Evolutionary conservation across 768 basidiomycete species (phyloP).

Genomic region (Russula griseocarnosa): DNA sequence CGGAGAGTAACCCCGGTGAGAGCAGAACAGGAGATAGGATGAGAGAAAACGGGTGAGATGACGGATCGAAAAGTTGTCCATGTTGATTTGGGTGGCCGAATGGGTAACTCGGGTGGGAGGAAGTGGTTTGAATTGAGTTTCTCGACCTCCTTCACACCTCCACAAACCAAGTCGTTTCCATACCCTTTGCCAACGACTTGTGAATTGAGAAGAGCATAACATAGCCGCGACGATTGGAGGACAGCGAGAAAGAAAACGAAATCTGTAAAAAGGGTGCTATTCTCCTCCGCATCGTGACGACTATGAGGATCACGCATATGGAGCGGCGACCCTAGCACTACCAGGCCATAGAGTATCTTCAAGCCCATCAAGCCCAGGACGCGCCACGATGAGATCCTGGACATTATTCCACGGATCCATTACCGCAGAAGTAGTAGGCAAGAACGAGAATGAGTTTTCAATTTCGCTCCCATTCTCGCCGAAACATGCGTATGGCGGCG

Average conservation of each 20-base stretch:
- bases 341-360: constrained; percentile 17
- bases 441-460: constrained; percentile 18
- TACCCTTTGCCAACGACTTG: not conserved
- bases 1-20: not conserved
- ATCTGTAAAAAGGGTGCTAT: not conserved
- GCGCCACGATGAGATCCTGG: constrained; percentile 8
- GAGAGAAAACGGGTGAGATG: not conserved
- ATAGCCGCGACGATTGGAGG: not conserved
- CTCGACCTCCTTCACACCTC: not conserved
- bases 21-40: not conserved
- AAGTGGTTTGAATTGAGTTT: not conserved
- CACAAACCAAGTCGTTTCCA: not conserved
- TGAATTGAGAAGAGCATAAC: not conserved
- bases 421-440: not conserved
- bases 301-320: constrained; percentile 16
- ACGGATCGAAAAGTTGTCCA: not conserved
- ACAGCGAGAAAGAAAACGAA: not conserved
- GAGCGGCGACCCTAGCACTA: constrained; percentile 10
- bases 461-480: not conserved
- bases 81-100: not conserved
- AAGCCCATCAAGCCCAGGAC: constrained; percentile 11
- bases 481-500: not conserved
- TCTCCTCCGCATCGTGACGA: not conserved
- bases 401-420: constrained; percentile 17
- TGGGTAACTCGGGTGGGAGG: not conserved